phyloP scores from a whole-genome alignment of 352 stramenopile genomes.

The Globisporangium viniferum region DNA sequence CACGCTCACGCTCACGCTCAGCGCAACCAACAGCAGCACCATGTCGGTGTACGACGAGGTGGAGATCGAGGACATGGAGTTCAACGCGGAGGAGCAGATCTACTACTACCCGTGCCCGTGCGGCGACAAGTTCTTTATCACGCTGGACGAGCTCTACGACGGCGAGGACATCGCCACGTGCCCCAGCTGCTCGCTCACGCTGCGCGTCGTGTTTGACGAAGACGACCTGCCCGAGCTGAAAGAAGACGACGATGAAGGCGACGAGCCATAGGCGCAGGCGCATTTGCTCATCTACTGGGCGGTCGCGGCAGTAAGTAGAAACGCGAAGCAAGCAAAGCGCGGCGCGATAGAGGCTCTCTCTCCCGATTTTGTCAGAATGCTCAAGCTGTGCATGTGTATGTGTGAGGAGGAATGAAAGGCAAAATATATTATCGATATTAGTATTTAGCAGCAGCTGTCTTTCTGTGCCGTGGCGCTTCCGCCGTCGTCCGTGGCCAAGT shows the following conservation, averaged over 20 bases:
- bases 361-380: background rate
- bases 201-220: conserved; percentile 96
- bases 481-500: conserved; percentile 7
- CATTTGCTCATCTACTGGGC: background rate
- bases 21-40: background rate
- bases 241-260: conserved; percentile 39
- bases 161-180: conserved; percentile 97
- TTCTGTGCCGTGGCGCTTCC: conserved; percentile 5
- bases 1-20: background rate
- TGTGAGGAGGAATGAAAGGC: background rate
- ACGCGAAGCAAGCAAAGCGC: background rate
- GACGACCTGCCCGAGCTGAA: conserved; percentile 73
- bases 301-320: background rate
- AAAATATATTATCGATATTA: conserved; percentile 18
- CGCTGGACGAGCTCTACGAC: conserved; percentile 86
- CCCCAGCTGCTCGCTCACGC: conserved; percentile 94
- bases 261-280: conserved; percentile 12
- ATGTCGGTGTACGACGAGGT: conserved; percentile 98
- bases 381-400: background rate
- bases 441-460: conserved; percentile 40
- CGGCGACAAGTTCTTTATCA: conserved; percentile 92
- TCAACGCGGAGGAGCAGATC: conserved; percentile 89
- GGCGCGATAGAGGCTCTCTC: background rate
- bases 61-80: conserved; percentile 98
- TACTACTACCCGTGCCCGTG: conserved; percentile 99